Conservation (phyloP, 2,329 filamentous ascomycete species). For the Fusarium chuoi region DNA sequence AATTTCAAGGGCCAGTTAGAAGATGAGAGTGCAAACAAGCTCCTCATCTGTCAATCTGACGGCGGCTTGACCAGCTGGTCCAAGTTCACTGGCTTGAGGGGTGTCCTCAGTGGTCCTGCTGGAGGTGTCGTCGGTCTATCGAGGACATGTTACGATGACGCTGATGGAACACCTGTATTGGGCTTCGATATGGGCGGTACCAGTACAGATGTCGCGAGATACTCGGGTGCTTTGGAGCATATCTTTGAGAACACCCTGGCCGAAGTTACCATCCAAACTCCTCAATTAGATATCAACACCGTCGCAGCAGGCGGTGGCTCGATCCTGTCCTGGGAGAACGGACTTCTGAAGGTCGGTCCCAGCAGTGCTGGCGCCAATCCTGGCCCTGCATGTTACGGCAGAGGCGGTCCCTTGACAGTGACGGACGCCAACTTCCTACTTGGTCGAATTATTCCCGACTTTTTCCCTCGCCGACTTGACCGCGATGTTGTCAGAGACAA, state of each 20-base stretch:
- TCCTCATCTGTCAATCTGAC: slow-evolving; percentile 46
- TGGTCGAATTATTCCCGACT: slow-evolving; percentile 68
- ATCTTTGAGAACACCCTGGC: slow-evolving; percentile 78
- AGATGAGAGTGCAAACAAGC: slow-evolving; percentile 44
- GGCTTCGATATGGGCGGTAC: slow-evolving; percentile 64
- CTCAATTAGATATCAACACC: slow-evolving; percentile 80
- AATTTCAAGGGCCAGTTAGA: slow-evolving; percentile 42
- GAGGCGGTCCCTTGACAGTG: slow-evolving; percentile 75
- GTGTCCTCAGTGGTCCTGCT: slow-evolving; percentile 43
- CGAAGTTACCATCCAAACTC: slow-evolving; percentile 75
- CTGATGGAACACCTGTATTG: slow-evolving; percentile 39
- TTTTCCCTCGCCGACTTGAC: slow-evolving; percentile 66
- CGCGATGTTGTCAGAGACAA: slow-evolving; percentile 51
- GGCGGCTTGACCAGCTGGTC: slow-evolving; percentile 44
- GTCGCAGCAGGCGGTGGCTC: slow-evolving; percentile 65
- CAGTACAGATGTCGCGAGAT: slow-evolving; percentile 76
- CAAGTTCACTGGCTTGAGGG: slow-evolving; percentile 43
- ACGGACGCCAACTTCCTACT: slow-evolving; percentile 78
- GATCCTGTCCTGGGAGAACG: slow-evolving; percentile 73
- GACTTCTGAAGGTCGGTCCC: slow-evolving; percentile 76
- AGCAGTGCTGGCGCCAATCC: slow-evolving; percentile 78
- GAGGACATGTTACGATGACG: slow-evolving; percentile 40
- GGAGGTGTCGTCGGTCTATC: slow-evolving; percentile 45
- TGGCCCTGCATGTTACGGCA: slow-evolving; percentile 77
- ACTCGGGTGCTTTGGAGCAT: slow-evolving; percentile 75